These are phyloP conservation scores for Gaeumannomyces sp. DNA, from an alignment of 2,329 filamentous ascomycete genomes.

Conservation along the genomic window DNA sequence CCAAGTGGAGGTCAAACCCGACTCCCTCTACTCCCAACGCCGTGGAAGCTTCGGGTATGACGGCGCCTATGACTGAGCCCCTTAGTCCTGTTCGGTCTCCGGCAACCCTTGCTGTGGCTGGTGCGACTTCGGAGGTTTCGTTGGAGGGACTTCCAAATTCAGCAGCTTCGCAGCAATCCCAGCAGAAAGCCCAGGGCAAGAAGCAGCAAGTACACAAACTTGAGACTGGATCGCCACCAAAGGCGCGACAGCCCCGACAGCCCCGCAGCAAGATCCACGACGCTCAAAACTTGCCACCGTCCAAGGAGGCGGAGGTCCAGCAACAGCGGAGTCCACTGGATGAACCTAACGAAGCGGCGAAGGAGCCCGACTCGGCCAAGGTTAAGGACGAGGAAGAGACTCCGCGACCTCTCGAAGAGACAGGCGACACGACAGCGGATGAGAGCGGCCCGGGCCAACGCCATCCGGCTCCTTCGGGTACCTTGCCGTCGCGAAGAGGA, in stretches of 20 bases:
- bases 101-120: constrained; percentile 26
- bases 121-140: neutral
- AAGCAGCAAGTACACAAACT: constrained; percentile 21
- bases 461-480: constrained; percentile 30
- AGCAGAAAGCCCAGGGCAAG: constrained; percentile 20
- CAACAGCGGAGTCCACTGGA: constrained; percentile 14
- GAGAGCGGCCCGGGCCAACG: constrained; percentile 40
- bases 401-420: constrained; percentile 47
- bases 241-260: neutral
- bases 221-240: constrained; percentile 15
- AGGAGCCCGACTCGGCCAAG: constrained; percentile 34
- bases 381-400: constrained; percentile 57
- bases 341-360: constrained; percentile 32
- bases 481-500: constrained; percentile 29
- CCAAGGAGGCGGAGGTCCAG: neutral
- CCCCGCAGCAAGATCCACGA: constrained; percentile 11
- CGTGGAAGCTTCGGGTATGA: constrained; percentile 30
- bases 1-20: constrained; percentile 51
- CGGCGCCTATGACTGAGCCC: constrained; percentile 52
- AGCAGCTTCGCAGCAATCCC: neutral
- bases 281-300: neutral
- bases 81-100: constrained; percentile 46
- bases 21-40: constrained; percentile 51
- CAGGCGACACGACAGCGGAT: constrained; percentile 49
- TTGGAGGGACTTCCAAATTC: neutral